These are phyloP conservation scores for Nectriaceae sp. DNA, from an alignment of 2,329 filamentous ascomycete species.

Conservation along the genomic window DNA sequence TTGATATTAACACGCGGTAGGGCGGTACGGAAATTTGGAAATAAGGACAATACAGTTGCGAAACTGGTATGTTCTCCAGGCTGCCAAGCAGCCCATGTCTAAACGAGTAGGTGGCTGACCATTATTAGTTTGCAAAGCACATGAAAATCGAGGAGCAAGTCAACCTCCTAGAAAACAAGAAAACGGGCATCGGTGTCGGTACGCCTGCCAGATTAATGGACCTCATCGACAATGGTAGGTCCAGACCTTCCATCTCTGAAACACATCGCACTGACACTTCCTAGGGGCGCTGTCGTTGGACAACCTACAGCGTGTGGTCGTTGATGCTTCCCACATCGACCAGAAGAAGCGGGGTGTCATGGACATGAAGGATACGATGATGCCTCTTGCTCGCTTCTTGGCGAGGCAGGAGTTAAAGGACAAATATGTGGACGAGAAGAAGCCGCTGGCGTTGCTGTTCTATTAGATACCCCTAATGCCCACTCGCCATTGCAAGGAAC, in stretches of 20 bases:
- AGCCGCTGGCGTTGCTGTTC: conserved; percentile 63
- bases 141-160: conserved; percentile 92
- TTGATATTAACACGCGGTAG: conserved; percentile 42
- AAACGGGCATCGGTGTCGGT: conserved; percentile 85
- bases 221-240: conserved; percentile 75
- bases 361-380: conserved; percentile 92
- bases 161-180: conserved; percentile 67
- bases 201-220: conserved; percentile 84
- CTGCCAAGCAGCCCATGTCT: background rate
- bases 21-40: conserved; percentile 75
- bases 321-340: conserved; percentile 92
- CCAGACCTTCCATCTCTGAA: background rate
- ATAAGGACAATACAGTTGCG: conserved; percentile 74
- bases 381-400: conserved; percentile 76
- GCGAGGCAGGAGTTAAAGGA: conserved; percentile 70
- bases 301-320: conserved; percentile 75
- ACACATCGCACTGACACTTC: background rate
- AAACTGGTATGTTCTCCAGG: conserved; percentile 62
- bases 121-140: conserved; percentile 80
- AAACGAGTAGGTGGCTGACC: background rate
- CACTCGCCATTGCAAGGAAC: background rate
- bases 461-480: conserved; percentile 47
- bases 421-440: conserved; percentile 63
- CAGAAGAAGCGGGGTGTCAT: conserved; percentile 91
- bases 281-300: conserved; percentile 69